Evolutionary conservation across 495 filamentous ascomycete genomes (phyloP).

Genomic region (Lasiosphaeria miniovina): DNA sequence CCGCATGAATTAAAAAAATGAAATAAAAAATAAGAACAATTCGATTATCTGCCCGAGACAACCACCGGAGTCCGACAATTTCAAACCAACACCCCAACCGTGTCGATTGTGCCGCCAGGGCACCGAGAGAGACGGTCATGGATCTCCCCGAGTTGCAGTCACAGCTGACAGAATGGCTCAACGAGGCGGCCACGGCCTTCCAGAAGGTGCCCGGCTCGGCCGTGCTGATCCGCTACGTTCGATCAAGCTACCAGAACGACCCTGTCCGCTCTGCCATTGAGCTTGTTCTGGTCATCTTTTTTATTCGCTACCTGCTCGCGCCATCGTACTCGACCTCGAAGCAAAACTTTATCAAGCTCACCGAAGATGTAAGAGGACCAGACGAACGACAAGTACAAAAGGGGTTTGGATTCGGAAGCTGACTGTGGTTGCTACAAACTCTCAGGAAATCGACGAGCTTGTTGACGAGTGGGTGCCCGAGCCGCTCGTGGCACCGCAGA

Average conservation of each 20-base stretch:
- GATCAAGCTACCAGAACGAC: conserved; percentile 96
- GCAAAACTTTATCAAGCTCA: conserved; percentile 79
- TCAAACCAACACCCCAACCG: not conserved
- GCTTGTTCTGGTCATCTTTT: conserved; percentile 91
- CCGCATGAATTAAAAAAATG: too few relatives aligned
- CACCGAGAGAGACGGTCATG: conserved; percentile 45
- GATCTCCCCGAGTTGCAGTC: conserved; percentile 77
- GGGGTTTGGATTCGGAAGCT: not conserved
- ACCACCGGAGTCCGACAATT: not conserved
- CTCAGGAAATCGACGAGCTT: conserved; percentile 88
- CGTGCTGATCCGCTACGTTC: conserved; percentile 91
- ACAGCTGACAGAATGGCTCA: conserved; percentile 62
- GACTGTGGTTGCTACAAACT: conserved; percentile 1
- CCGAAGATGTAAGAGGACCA: conserved; percentile 62
- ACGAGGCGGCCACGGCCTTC: conserved; percentile 67
- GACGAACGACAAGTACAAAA: not conserved
- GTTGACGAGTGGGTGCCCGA: conserved; percentile 97
- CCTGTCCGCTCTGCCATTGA: conserved; percentile 91
- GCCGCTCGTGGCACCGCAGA: conserved; percentile 73
- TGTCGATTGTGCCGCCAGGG: not conserved
- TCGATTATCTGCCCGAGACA: too few relatives aligned
- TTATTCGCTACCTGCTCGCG: conserved; percentile 85
- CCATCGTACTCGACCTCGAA: conserved; percentile 87
- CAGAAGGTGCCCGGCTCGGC: conserved; percentile 90
- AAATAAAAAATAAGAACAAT: too few relatives aligned